phyloP scores from a whole-genome alignment of 2,329 filamentous ascomycete genomes.

The Alternaria gansuensis region DNA sequence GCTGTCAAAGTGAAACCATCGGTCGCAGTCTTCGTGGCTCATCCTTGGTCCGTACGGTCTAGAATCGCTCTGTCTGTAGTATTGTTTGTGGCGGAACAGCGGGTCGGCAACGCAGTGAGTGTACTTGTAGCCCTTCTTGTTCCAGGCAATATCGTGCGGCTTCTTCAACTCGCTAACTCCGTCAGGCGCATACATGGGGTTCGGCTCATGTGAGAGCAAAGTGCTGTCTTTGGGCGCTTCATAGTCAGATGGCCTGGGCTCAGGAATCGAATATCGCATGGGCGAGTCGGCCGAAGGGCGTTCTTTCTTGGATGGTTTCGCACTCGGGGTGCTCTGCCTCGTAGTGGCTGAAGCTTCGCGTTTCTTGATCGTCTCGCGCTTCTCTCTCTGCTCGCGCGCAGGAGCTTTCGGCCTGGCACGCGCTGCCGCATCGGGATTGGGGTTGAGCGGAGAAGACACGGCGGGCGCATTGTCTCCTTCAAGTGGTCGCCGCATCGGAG shows the following conservation, averaged over 20 bases:
- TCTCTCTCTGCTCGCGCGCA: conserved; percentile 58
- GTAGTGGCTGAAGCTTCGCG: conserved; percentile 57
- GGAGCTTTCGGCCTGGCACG: conserved; percentile 56
- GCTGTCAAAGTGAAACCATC: conserved; percentile 81
- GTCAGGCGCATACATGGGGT: conserved; percentile 55
- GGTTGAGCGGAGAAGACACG: conserved; percentile 77
- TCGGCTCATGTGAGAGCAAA: conserved; percentile 59
- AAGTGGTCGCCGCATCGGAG: conserved; percentile 70
- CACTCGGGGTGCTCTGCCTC: conserved; percentile 52
- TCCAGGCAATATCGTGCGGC: conserved; percentile 65
- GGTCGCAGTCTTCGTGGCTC: conserved; percentile 90
- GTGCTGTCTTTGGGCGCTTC: conserved; percentile 59
- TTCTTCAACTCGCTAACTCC: conserved; percentile 57
- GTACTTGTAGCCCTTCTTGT: conserved; percentile 82
- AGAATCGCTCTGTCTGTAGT: conserved; percentile 88
- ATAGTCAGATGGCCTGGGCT: conserved; percentile 59
- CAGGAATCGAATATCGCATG: conserved; percentile 61
- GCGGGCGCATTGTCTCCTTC: conserved; percentile 76
- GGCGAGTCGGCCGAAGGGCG: conserved; percentile 54
- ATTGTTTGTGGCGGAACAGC: conserved; percentile 82
- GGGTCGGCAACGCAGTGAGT: conserved; percentile 91
- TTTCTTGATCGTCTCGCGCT: conserved; percentile 64
- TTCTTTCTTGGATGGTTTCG: conserved; percentile 52
- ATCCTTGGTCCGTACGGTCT: conserved; percentile 84
- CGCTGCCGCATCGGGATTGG: conserved; percentile 60